Conservation (phyloP, 306 rosid genomes). For the Crotalaria pallida region DNA sequence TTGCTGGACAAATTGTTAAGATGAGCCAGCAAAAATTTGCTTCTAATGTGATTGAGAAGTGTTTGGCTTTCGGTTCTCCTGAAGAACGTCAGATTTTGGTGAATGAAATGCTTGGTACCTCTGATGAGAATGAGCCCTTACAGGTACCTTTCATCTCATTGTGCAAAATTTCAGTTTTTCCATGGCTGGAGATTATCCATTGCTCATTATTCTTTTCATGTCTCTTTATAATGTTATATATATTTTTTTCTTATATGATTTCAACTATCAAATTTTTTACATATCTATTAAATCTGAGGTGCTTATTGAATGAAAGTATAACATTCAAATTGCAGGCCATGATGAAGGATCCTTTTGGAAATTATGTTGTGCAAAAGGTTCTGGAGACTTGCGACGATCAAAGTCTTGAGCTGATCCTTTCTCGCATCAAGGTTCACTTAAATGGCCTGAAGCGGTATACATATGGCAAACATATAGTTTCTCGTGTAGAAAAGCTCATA, state of each 20-base stretch:
- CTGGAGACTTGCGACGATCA: constrained; percentile 87
- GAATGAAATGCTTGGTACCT: constrained; percentile 86
- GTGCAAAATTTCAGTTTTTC: background rate
- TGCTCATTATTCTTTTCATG: background rate
- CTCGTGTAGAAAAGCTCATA: constrained; percentile 96
- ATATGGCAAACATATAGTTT: constrained; percentile 87
- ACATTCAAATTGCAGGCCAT: constrained; percentile 59
- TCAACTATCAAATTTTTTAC: constrained; percentile 4
- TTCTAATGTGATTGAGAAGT: constrained; percentile 95
- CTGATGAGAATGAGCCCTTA: constrained; percentile 96
- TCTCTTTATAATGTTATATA: background rate
- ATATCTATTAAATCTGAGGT: background rate
- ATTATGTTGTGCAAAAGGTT: constrained; percentile 95
- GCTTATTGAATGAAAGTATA: constrained; percentile 13
- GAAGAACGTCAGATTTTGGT: constrained; percentile 84
- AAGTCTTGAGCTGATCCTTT: constrained; percentile 81
- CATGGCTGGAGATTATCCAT: background rate
- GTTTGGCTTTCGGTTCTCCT: constrained; percentile 76
- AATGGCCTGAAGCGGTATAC: constrained; percentile 86
- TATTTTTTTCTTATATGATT: background rate
- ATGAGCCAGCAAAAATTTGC: constrained; percentile 99
- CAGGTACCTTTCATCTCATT: constrained; percentile 48
- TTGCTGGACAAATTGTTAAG: constrained; percentile 92
- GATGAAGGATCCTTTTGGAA: constrained; percentile 99
- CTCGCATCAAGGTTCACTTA: constrained; percentile 94